A percentile compares a stretch with the other conserved stretches of the same genome.
Conservation (phyloP, 208 protist species). For the Hexamita inflata region DNA sequence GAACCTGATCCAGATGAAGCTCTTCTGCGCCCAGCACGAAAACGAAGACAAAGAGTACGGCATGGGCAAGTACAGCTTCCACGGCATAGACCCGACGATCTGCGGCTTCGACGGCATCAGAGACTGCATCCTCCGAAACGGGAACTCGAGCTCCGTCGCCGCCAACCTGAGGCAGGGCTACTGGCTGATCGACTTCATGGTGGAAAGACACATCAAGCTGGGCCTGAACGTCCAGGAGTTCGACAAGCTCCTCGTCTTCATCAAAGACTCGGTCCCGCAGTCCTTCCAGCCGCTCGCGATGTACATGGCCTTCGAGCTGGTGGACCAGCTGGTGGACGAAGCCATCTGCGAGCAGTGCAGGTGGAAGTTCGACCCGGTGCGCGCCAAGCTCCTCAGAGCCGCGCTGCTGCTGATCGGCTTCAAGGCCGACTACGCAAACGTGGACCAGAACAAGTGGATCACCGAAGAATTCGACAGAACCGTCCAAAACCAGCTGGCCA, state of each 20-base stretch:
- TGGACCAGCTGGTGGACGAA: neutral
- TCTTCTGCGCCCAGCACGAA: neutral
- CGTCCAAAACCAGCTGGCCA: neutral
- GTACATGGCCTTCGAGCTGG: neutral
- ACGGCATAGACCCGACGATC: neutral
- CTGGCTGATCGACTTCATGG: constrained; percentile 16
- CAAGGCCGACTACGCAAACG: neutral
- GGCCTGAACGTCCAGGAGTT: neutral
- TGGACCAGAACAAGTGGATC: neutral
- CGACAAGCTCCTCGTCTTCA: neutral
- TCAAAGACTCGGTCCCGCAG: neutral
- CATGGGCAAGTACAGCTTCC: neutral
- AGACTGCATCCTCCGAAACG: neutral
- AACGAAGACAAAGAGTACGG: neutral
- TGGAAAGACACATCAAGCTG: neutral
- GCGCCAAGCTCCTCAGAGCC: neutral
- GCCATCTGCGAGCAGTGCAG: neutral
- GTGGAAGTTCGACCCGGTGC: neutral
- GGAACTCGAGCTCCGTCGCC: neutral
- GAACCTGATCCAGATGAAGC: neutral
- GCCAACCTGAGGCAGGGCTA: neutral
- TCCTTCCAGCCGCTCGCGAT: neutral
- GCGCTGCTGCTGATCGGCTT: constrained; percentile 13
- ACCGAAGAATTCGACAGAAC: neutral
- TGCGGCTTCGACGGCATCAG: constrained; percentile 10